Evolutionary conservation across 106 monocot genomes (phyloP).

Genomic region (Dioscorea zingiberensis): DNA sequence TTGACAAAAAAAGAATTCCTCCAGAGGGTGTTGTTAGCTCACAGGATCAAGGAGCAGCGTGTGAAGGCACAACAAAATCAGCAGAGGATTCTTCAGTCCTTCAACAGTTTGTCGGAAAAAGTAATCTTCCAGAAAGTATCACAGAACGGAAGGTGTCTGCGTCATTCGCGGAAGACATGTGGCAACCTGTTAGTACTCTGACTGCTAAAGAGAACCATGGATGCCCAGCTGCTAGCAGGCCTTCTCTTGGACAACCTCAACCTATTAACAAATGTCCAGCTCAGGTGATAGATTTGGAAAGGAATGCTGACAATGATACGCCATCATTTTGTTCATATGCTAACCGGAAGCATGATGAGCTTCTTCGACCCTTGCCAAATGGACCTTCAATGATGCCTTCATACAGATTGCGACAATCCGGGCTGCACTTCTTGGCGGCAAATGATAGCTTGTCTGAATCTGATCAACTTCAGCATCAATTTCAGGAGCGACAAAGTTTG

Average conservation of each 20-base stretch:
- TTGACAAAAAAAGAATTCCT: not conserved
- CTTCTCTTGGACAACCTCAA: conserved; percentile 21
- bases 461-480: conserved; percentile 10
- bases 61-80: conserved; percentile 5
- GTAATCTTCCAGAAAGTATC: not conserved
- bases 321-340: conserved; percentile 19
- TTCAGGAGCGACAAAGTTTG: conserved; percentile 23
- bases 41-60: conserved; percentile 10
- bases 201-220: conserved; percentile 3
- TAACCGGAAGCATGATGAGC: conserved; percentile 10
- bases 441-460: conserved; percentile 11
- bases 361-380: conserved; percentile 18
- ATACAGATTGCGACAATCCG: conserved; percentile 10
- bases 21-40: not conserved
- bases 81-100: conserved; percentile 2
- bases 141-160: conserved; percentile 7
- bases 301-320: conserved; percentile 8
- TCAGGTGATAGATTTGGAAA: conserved; percentile 19
- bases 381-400: conserved; percentile 12
- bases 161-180: conserved; percentile 20
- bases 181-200: conserved; percentile 11
- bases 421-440: conserved; percentile 17
- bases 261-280: conserved; percentile 9
- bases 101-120: conserved; percentile 13
- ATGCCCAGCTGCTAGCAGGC: conserved; percentile 11